These are phyloP conservation scores for Insectozyma bohioensis DNA, from an alignment of 1,139 yeast genomes.

Conservation along the genomic window DNA sequence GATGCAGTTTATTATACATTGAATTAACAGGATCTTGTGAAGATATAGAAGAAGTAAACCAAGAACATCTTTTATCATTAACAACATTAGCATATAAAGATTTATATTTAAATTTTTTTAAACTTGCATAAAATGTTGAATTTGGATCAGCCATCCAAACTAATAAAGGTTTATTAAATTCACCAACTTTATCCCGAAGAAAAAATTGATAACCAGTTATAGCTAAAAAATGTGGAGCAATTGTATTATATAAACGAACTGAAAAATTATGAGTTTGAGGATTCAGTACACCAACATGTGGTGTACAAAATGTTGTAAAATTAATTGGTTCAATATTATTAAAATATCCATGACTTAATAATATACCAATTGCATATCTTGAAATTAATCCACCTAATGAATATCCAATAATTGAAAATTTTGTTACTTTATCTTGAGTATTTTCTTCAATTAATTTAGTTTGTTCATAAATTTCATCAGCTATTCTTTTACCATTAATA, in stretches of 20 bases:
- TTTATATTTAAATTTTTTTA: constrained; percentile 49
- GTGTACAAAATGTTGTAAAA: constrained; percentile 75
- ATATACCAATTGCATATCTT: constrained; percentile 73
- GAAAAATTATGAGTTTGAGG: constrained; percentile 31
- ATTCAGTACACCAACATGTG: constrained; percentile 76
- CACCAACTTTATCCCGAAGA: constrained; percentile 27
- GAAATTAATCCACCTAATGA: constrained; percentile 82
- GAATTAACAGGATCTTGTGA: constrained; percentile 60
- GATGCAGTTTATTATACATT: constrained; percentile 37
- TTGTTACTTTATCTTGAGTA: constrained; percentile 35
- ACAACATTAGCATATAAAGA: constrained; percentile 71
- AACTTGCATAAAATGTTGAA: constrained; percentile 59
- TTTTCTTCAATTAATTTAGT: constrained; percentile 25
- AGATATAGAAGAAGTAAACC: constrained; percentile 79
- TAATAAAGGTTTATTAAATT: constrained; percentile 47
- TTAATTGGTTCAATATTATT: constrained; percentile 49
- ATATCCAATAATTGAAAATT: constrained; percentile 74
- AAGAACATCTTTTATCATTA: constrained; percentile 76
- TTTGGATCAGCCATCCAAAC: constrained; percentile 62
- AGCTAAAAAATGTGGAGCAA: constrained; percentile 65
- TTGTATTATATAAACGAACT: constrained; percentile 51
- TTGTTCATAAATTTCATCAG: constrained; percentile 59
- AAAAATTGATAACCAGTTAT: constrained; percentile 74
- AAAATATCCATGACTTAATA: constrained; percentile 56
- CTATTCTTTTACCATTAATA: constrained; percentile 75